Evolutionary conservation across 345 rosid species (phyloP), one percentile per base, ranked within the genome.

Genomic region (Eucalyptus pauciflora): DNA sequence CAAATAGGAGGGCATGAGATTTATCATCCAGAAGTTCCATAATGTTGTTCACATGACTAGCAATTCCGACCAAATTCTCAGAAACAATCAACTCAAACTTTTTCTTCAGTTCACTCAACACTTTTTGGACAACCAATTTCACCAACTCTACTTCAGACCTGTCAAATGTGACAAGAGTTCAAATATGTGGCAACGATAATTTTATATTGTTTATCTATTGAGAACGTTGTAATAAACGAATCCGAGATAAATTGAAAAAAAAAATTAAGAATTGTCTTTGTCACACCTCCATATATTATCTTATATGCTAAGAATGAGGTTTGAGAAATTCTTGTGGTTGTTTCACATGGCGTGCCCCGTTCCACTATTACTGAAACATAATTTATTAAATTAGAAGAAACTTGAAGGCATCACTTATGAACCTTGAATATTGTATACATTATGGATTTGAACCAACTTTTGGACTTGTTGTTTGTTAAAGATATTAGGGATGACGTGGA

Each of bases 91-190:
- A n/a, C 41, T 64, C 33, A n/a, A n/a, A 14, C 7, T 64, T 64
- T 14, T 64, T 64, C 37, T 64, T 64, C 41, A 64, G 10, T 3
- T 64, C 76, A 7, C 5, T 64, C 10, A 64, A n/a, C 20, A 14
- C 76, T 0, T 31, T 64, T n/a, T 4, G 76, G 37, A 64, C 76
- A n/a, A 64, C 37, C 1, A 0, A 6, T 13, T n/a, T n/a, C 41
- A 64, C 41, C 17, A 64, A 64, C 0, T 64, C 1, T n/a, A 1
- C 76, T 64, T 64, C 76, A n/a, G 9, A 13, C 76, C 76, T 64
- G 9, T 14, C 76, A 64, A 64, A 2, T n/a, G 37, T n/a, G 76
- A 64, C 5, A 33, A 33, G 41, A 64, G 20, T 14, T 64, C 10
- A n/a, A 64, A n/a, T 14, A 64, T 12, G 69, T 62, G 33, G 37